Conservation (phyloP, 2,329 filamentous ascomycete species). For the Mollisia scopiformis region DNA sequence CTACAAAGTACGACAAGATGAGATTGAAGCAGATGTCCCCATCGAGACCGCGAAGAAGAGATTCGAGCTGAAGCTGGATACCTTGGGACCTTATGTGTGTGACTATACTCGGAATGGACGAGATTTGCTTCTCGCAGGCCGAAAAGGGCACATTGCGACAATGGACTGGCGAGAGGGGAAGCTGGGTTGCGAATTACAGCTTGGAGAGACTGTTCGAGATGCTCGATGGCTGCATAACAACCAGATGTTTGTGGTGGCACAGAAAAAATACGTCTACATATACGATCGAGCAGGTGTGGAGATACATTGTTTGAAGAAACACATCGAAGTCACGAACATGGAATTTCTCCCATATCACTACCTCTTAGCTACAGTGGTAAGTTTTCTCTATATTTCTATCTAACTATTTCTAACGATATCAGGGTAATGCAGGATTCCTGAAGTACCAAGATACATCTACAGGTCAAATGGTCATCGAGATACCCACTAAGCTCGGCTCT, state of each 20-base stretch:
- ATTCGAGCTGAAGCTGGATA: conserved; percentile 84
- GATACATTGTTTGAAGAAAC: conserved; percentile 87
- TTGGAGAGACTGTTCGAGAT: conserved; percentile 89
- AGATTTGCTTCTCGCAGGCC: conserved; percentile 80
- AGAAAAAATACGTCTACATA: conserved; percentile 97
- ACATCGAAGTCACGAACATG: conserved; percentile 89
- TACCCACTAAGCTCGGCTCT: conserved; percentile 81
- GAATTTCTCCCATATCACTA: conserved; percentile 98
- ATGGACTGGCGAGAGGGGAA: conserved; percentile 97
- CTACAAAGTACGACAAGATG: conserved; percentile 88
- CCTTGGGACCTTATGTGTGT: conserved; percentile 82
- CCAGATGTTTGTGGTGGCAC: conserved; percentile 90
- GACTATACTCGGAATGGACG: conserved; percentile 91
- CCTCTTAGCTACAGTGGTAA: conserved; percentile 81
- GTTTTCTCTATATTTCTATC: conserved; percentile 36
- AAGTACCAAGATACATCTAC: conserved; percentile 97
- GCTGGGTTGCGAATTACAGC: conserved; percentile 86
- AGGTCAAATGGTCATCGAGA: conserved; percentile 83
- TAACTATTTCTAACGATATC: conserved; percentile 22
- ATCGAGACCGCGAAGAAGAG: conserved; percentile 89
- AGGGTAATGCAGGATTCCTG: conserved; percentile 80
- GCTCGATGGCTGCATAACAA: conserved; percentile 93
- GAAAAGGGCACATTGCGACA: conserved; percentile 92
- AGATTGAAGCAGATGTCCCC: conserved; percentile 75
- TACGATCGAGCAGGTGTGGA: conserved; percentile 92